Base-by-base conservation (phyloP, 2,329 filamentous ascomycete species). In the Plectosphaerella sp. region DNA sequence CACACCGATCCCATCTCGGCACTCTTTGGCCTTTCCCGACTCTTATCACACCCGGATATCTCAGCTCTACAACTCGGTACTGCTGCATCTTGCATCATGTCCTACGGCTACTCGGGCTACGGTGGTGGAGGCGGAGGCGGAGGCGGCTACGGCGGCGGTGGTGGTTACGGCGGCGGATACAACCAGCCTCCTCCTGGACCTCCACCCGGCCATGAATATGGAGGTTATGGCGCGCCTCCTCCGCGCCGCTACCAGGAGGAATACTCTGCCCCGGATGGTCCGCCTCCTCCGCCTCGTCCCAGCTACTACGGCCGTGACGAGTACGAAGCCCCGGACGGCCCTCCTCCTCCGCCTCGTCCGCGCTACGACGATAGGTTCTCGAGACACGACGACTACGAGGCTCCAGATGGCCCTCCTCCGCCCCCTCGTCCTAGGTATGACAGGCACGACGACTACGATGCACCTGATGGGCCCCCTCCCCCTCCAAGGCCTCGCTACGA, bases 51-150 rank as follows among this genome's bases (percentile, higher is more conserved):
- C 10, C 41, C 41, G 18, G n/a, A 43, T 15, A 16, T 43, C 41
- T 20, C 18, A 16, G 41, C 11, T 43, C 41, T 4, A n/a, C 41
- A 43, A 5, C 16, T 20, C 16, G n/a, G 18, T 20, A 9, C 41
- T 12, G 18, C n/a, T 15, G 8, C 37, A 52, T 16, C 42, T 3
- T 11, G 39, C 48, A 50, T 39, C n/a, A 68, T 68, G 65, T 64
- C 65, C 24, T 49, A 49, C 12, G 64, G 64, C 41, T 64, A 62
- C 61, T 70, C 71, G 33, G 71, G 71, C 45, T 61, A 73, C 58
- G 69, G 70, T 35, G 58, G 61, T 47, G 56, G 64, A 43, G 62
- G 63, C 42, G 62, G 64, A 43, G 62, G 63, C 42, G 62, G 68
- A 56, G 64, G 66, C 47, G 62, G 62, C 39, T 52, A 63, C 50